Evolutionary conservation across 176 grass and related monocot genomes (phyloP).

Genomic region (Aegilops speltoides): DNA sequence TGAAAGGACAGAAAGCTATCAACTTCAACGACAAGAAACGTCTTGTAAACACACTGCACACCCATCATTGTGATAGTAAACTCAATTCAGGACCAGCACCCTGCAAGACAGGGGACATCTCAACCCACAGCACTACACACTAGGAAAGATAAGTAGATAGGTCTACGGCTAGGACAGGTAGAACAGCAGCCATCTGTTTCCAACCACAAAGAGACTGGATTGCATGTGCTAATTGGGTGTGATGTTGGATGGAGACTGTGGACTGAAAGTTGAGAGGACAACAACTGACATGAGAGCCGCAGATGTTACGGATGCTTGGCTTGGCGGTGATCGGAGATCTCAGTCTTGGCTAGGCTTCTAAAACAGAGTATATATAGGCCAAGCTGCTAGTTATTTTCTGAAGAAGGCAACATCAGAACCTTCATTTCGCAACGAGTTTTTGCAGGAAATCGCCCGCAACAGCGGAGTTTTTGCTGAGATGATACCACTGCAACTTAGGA

Average conservation of each 20-base stretch:
- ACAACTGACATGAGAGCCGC: conserved; percentile 29
- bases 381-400: background rate
- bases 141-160: background rate
- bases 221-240: conserved; percentile 25
- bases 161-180: background rate
- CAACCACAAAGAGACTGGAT: background rate
- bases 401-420: background rate
- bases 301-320: background rate
- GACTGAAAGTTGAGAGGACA: conserved; percentile 13
- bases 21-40: background rate
- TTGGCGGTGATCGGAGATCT: background rate
- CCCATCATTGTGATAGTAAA: conserved; percentile 5
- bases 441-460: background rate
- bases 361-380: background rate
- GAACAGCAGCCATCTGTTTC: conserved; percentile 20
- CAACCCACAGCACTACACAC: conserved; percentile 36
- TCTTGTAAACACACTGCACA: background rate
- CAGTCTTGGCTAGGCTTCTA: background rate
- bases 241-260: background rate
- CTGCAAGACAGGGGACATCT: conserved; percentile 43
- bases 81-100: conserved; percentile 15
- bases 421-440: background rate
- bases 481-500: background rate
- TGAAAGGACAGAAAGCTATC: conserved; percentile 15
- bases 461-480: background rate